Base-by-base conservation (phyloP, 345 rosid genomes). In the Hypericum androsaemum region DNA sequence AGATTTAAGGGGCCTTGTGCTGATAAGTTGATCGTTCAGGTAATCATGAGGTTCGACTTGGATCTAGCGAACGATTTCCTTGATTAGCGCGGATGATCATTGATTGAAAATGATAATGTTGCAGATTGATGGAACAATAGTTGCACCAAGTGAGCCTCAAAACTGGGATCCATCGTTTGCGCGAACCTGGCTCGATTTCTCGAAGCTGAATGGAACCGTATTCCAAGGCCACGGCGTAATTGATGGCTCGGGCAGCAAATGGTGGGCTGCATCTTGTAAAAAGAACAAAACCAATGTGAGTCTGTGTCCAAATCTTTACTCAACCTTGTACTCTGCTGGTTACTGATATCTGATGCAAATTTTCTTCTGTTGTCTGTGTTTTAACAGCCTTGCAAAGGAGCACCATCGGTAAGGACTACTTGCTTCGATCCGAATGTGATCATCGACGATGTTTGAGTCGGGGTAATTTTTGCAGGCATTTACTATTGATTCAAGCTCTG, bases 1-100 rank as follows among this genome's bases (percentile, higher is more conserved):
- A 80, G 64, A 71, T 88, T 92, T 59, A 75, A 56, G 57, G 98
- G 98, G 41, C 97, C 98, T 2, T 92, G 98, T 76, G 74, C 69
- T 38, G 88, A 77, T 51, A 78, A 49, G 50, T 67, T 88, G 62
- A 58, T 81, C 57, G 68, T 92, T 61, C 97, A 88, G 95, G 97
- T 92, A 71, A 56, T 37, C 6, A 57, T 8, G 14, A 6, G n/a
- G 16, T 7, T 10, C 49, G 8, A 14, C 40, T 8, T 50, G 13
- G 14, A 22, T 22, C 32, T 22, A 22, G 1, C 32, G 4, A 22
- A 22, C 32, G 4, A 22, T 22, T 4, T 1, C 32, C 32, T 22
- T 22, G 32, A 22, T 22, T 22, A 22, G 32, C 32, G 4, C 4
- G 32, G 32, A 22, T 22, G 32, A 22, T 22, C 32, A 22, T 22